Evolutionary conservation across 129 eudicot species (phyloP), one percentile per base, ranked within the genome.

Genomic region (Lonicera japonica): DNA sequence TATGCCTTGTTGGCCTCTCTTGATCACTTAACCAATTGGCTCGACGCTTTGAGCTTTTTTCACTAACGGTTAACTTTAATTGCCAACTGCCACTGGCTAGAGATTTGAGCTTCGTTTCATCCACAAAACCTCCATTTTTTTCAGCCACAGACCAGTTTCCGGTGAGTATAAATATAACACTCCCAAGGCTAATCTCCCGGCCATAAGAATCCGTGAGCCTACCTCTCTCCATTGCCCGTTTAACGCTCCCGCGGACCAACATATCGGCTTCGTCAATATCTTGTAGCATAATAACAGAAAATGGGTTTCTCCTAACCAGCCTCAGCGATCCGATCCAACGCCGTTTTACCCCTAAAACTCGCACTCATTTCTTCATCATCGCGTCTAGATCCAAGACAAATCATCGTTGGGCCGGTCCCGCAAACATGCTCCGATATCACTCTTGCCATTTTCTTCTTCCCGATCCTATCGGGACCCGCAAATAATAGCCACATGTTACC

Each of bases 181-280:
- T 94, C 8, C 99, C 99, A 15, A 94, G 91, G 25, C 96, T 81
- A 10, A 81, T 84, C 58, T 94, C 99, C 3, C 96, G 92, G 3
- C 99, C 99, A 20, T 85, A 83, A 34, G 96, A 85, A 68, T 94
- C 96, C 0, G 85, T 60, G 11, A 94, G 79, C 74, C 95, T 68
- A 1, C 96, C 94, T 58, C 95, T 76, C 55, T 94, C 96, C 74
- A 94, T 94, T 10, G 99, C 96, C 53, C 89, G 77, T 67, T 77
- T 94, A 29, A 94, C 77, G 51, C 64, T 83, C 54, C 95, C 95
- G 0, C 94, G 95, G 14, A 94, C 69, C 17, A 88, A 45, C 83
- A 81, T 45, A 73, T 94, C 95, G 0, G 96, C 92, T 68, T 94
- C 96, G 39, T 94, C 96, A 15, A 94, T 76, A 36, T 94, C 99